These are phyloP conservation scores for Candida sphagnicola DNA, from an alignment of 805 yeast species.

Conservation along the genomic window DNA sequence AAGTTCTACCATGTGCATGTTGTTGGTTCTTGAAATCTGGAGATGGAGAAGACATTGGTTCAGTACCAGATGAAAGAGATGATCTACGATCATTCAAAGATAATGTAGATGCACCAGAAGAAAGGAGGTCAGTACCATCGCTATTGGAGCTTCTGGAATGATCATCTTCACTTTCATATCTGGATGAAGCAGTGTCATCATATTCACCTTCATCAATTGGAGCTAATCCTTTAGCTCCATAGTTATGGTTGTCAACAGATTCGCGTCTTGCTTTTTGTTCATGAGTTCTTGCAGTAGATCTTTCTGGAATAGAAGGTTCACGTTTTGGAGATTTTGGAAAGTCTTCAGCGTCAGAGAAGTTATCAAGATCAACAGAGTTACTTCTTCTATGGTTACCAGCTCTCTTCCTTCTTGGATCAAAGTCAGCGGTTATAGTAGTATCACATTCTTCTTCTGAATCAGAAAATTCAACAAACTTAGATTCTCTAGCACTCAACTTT, in stretches of 20 bases:
- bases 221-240: constrained; percentile 30
- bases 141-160: constrained; percentile 12
- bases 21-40: constrained; percentile 11
- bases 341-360: not conserved
- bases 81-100: constrained; percentile 38
- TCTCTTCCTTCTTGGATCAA: constrained; percentile 18
- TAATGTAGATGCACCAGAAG: constrained; percentile 30
- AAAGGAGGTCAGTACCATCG: constrained; percentile 14
- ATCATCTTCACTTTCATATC: constrained; percentile 26
- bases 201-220: constrained; percentile 35
- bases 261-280: not conserved
- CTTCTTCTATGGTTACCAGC: constrained; percentile 13
- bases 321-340: not conserved
- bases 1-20: constrained; percentile 11
- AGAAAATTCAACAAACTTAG: constrained; percentile 6
- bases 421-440: constrained; percentile 4
- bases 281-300: constrained; percentile 8
- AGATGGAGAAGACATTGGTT: constrained; percentile 13
- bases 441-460: constrained; percentile 5
- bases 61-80: constrained; percentile 32
- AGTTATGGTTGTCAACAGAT: constrained; percentile 21
- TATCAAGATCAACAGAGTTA: constrained; percentile 10
- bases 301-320: constrained; percentile 4
- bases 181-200: constrained; percentile 28
- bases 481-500: constrained; percentile 7